Evolutionary conservation across 2,329 filamentous ascomycete species (phyloP), one percentile per base, ranked within the genome.

Genomic region (Colletotrichum lini): DNA sequence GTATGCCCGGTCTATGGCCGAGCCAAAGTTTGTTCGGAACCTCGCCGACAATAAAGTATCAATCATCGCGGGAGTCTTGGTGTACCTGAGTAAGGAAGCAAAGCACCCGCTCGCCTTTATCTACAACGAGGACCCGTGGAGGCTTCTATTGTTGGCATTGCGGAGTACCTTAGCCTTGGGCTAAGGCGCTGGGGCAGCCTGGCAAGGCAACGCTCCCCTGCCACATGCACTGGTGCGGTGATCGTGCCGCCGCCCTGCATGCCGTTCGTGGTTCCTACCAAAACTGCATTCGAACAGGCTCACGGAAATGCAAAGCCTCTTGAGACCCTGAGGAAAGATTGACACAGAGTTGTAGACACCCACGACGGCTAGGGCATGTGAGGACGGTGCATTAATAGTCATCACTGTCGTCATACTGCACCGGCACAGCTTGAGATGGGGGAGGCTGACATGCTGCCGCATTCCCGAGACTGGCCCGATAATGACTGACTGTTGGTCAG

Each of bases 91-190:
- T 30, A 30, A 30, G 30, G 30, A 30, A 30, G 30, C 30, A 64
- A 68, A 65, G 53, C 47, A 53, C 18, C 21, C 12, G 5, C 13
- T 35, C 50, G 26, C n/a, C 65, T 40, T 42, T 30, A 9, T 30
- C 30, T 30, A 30, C 52, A 47, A 47, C 7, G 6, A 47, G 57
- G 44, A 54, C 47, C 64, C 30, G 47, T 63, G 58, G 45, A 59
- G 58, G 54, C 45, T 68, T 68, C 69, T 71, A 71, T 71, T 71
- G 67, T 71, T 71, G 68, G 68, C 53, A 68, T 40, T 57, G 53
- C 59, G 69, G 65, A 71, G 64, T 47, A 52, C 26, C 38, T 62
- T 57, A 30, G 64, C 56, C 67, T 57, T 67, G 35, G 69, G 21
- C 21, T 40, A 58, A 23, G 38, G 54, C 53, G 40, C 53, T 35